phyloP scores from a whole-genome alignment of 2,329 filamentous ascomycete genomes.

The Diplocarpon mali region DNA sequence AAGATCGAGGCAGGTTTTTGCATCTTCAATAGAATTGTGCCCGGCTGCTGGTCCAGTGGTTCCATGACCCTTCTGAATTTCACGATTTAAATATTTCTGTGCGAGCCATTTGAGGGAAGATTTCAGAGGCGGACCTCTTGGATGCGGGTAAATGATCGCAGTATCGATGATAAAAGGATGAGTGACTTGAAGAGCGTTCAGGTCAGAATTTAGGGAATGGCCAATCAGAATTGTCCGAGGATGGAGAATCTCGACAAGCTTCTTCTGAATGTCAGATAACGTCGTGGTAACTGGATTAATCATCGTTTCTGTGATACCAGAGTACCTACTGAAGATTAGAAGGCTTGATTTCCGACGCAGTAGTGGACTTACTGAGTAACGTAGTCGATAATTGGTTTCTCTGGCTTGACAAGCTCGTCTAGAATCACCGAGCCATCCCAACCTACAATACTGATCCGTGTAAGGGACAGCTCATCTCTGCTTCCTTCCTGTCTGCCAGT shows the following conservation, averaged over 20 bases:
- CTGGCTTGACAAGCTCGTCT: slow-evolving; percentile 86
- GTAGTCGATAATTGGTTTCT: slow-evolving; percentile 82
- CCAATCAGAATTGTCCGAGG: slow-evolving; percentile 65
- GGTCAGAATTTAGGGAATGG: slow-evolving; percentile 73
- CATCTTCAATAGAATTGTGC: slow-evolving; percentile 90
- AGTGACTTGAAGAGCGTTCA: slow-evolving; percentile 72
- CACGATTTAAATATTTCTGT: slow-evolving; percentile 72
- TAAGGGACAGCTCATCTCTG: slow-evolving; percentile 68
- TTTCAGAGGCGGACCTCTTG: slow-evolving; percentile 79
- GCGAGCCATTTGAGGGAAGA: slow-evolving; percentile 83
- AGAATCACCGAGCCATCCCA: slow-evolving; percentile 78
- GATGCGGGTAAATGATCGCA: slow-evolving; percentile 79
- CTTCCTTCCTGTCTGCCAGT: slow-evolving; percentile 39
- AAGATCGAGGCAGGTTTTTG: slow-evolving; percentile 80
- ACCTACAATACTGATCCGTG: slow-evolving; percentile 73
- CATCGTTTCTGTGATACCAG: slow-evolving; percentile 83
- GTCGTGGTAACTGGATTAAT: slow-evolving; percentile 75
- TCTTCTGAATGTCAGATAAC: slow-evolving; percentile 69
- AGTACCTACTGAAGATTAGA: slow-evolving; percentile 41
- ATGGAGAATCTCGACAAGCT: slow-evolving; percentile 60
- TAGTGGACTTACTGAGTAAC: slow-evolving; percentile 50
- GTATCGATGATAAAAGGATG: slow-evolving; percentile 95
- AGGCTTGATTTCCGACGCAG: slow-evolving; percentile 1
- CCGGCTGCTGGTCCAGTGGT: slow-evolving; percentile 41
- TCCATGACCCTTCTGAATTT: slow-evolving; percentile 73